phyloP scores from a whole-genome alignment of 768 basidiomycete species.

The Psilocybe cubensis region DNA sequence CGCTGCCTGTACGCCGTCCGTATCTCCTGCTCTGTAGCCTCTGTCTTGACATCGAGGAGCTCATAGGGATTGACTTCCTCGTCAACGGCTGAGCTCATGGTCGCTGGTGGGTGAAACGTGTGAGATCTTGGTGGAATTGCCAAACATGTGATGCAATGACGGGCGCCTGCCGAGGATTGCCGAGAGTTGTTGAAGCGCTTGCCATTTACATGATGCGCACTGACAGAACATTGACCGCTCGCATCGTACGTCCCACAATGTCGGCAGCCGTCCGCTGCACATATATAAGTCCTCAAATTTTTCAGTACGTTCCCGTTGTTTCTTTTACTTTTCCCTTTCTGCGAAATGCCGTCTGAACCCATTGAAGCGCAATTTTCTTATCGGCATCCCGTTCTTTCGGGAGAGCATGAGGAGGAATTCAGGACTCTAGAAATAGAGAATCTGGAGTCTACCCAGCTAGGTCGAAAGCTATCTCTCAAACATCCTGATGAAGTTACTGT shows the following conservation, averaged over 20 bases:
- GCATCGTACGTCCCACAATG: neutral
- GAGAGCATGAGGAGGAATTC: slow-evolving; percentile 30
- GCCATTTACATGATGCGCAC: neutral
- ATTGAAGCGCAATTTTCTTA: slow-evolving; percentile 29
- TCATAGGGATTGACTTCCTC: slow-evolving; percentile 77
- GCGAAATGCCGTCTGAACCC: slow-evolving; percentile 32
- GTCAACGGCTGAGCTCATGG: slow-evolving; percentile 33
- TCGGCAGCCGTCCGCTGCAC: neutral
- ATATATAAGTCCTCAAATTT: neutral
- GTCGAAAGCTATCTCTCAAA: slow-evolving; percentile 8
- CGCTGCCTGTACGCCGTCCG: slow-evolving; percentile 77
- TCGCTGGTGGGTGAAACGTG: neutral
- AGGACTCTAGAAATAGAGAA: slow-evolving; percentile 29
- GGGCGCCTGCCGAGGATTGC: neutral
- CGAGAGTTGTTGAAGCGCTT: neutral
- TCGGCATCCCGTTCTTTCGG: slow-evolving; percentile 24
- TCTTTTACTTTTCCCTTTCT: neutral
- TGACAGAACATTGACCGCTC: neutral
- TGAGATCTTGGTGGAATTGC: neutral
- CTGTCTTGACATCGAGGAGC: slow-evolving; percentile 59
- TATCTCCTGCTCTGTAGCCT: slow-evolving; percentile 79
- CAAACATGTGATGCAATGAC: neutral
- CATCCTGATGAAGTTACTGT: neutral
- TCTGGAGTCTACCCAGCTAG: slow-evolving; percentile 12
- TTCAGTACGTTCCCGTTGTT: neutral